Evolutionary conservation across 2,329 filamentous ascomycete genomes (phyloP).

Genomic region (Fusarium pseudoanthophilum): DNA sequence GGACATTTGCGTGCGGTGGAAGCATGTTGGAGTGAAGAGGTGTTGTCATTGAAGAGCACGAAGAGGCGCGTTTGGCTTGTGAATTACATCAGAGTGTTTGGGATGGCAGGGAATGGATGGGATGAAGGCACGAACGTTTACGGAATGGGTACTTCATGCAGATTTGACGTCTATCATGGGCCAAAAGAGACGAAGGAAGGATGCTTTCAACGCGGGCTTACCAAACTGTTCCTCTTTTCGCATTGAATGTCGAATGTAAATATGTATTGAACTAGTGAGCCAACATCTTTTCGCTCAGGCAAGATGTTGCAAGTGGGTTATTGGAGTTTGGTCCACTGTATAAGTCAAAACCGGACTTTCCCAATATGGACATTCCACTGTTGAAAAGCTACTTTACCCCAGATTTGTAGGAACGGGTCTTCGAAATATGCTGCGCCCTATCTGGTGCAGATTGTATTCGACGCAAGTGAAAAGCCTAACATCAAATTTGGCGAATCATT

Average conservation of each 20-base stretch:
- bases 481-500: background rate
- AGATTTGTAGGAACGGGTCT: constrained; percentile 1
- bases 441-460: background rate
- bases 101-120: constrained; percentile 35
- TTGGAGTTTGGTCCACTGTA: background rate
- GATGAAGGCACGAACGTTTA: constrained; percentile 44
- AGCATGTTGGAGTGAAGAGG: constrained; percentile 21
- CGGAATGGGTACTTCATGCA: constrained; percentile 40
- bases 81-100: constrained; percentile 36
- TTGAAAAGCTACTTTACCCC: background rate
- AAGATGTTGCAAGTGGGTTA: background rate
- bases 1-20: constrained; percentile 24
- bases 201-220: constrained; percentile 34
- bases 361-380: constrained; percentile 28
- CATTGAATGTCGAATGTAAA: background rate
- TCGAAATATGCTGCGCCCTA: background rate
- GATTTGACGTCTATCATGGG: constrained; percentile 44
- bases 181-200: constrained; percentile 44
- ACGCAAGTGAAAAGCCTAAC: constrained; percentile 28
- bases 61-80: constrained; percentile 23
- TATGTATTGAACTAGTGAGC: background rate
- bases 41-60: constrained; percentile 21
- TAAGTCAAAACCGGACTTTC: constrained; percentile 18
- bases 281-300: background rate
- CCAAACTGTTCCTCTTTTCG: constrained; percentile 1